Evolutionary conservation across 2,329 filamentous ascomycete species (phyloP).

Genomic region (Trichoderma harzianum): DNA sequence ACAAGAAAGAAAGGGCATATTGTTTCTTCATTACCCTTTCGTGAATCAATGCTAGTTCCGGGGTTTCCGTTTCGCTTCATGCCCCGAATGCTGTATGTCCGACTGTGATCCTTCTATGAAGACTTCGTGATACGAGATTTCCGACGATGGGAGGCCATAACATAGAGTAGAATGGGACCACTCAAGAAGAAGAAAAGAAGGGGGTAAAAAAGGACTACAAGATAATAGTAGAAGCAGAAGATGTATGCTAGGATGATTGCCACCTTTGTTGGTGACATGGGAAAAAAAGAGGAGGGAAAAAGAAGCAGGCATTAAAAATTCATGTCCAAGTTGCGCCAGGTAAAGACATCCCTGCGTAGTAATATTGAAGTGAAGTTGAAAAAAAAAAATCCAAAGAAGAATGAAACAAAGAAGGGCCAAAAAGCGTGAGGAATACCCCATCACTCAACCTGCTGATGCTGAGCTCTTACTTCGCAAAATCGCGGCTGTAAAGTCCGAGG

Average conservation of each 20-base stretch:
- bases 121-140: background rate
- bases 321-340: background rate
- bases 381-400: background rate
- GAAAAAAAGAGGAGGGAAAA: background rate
- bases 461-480: constrained; percentile 11
- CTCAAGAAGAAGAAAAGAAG: background rate
- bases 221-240: background rate
- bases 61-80: background rate
- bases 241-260: background rate
- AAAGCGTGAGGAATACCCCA: background rate
- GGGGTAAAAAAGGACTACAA: background rate
- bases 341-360: background rate
- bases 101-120: constrained; percentile 4
- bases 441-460: constrained; percentile 11
- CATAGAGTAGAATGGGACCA: background rate
- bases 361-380: background rate
- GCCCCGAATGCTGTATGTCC: background rate
- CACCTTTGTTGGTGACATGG: background rate
- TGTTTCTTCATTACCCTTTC: background rate
- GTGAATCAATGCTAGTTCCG: background rate
- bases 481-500: constrained; percentile 7
- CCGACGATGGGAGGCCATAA: background rate
- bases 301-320: background rate
- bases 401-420: background rate
- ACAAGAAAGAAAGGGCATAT: background rate